Evolutionary conservation across 192 early-diverging fungal genomes (phyloP), one percentile per base, ranked within the genome.

Genomic region (Phlyctochytrium bullatum): DNA sequence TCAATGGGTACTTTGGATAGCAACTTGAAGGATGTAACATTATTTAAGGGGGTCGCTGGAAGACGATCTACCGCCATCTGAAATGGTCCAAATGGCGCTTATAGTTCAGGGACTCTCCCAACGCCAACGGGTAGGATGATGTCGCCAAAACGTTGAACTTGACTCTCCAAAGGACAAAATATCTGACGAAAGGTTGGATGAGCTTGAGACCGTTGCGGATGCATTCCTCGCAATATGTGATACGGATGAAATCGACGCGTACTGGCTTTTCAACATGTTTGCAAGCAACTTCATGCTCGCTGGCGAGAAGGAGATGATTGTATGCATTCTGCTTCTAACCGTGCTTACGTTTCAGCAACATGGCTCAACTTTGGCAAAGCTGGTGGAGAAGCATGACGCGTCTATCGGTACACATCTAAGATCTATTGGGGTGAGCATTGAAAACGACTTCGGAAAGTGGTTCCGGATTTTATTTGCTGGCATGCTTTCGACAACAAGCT

Each of bases 181-280:
- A 14, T 20, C 40, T 47, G 10, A 6, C 20, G 40, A 47, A 47
- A 47, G 20, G 40, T 20, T 47, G 10, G 10, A 47, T 47, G 40
- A 47, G 10, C 6, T 47, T 6, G 40, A 47, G 20, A 47, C 20
- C 20, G 47, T 81, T 25, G 76, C 79, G 20, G 32, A 34, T 24
- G 61, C 72, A 2, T 61, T 81, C 23, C 59, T 73, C 10, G 73
- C 75, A 31, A 70, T 81, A 10, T 81, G 75, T 60, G 79, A 80
- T 57, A 52, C 36, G 40, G 66, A 65, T 59, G 66, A 68, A 36
- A n/a, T 28, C 6, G 79, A 81, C 51, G 72, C 79, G 20, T 74
- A 68, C 61, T 81, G 73, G 76, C 34, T 81, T 1, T 69, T 76
- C 25, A 58, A 71, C 16, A 59, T 29, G 27, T 76, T 73, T 40